Conservation (phyloP, 768 basidiomycete species). For the Crepidotus variabilis region DNA sequence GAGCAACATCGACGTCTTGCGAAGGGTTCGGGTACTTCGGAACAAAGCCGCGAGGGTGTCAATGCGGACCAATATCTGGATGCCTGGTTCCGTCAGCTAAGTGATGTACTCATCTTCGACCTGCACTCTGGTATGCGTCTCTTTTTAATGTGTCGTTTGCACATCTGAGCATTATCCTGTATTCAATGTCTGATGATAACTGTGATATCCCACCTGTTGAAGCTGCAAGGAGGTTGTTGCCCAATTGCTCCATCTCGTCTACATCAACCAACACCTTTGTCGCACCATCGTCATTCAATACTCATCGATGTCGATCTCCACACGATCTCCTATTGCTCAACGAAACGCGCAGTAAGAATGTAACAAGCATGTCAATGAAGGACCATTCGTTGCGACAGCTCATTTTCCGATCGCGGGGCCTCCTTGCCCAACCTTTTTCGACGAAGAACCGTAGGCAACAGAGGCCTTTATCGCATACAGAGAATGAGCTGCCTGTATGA, state of each 20-base stretch:
- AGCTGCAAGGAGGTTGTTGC: too few relatives aligned
- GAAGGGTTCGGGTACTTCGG: not conserved
- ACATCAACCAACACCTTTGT: not conserved
- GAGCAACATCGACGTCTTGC: not conserved
- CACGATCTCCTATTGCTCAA: not conserved
- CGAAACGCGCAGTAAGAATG: not conserved
- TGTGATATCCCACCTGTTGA: not conserved
- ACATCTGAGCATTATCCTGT: not conserved
- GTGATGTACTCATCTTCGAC: too few relatives aligned
- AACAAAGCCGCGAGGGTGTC: not conserved
- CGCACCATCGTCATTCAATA: not conserved
- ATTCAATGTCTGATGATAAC: not conserved
- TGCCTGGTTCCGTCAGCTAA: not conserved
- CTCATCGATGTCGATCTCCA: not conserved
- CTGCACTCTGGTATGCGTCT: not conserved
- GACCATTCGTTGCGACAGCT: not conserved
- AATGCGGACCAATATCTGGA: not conserved
- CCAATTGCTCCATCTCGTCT: not conserved
- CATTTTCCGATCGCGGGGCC: not conserved
- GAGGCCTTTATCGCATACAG: not conserved
- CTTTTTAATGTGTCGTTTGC: not conserved
- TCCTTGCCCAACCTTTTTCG: too few relatives aligned
- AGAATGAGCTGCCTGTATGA: not conserved
- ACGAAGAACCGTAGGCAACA: not conserved
- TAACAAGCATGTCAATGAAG: not conserved